phyloP scores from a whole-genome alignment of 148 eudicot genomes.

The Fagopyrum homotropicum region DNA sequence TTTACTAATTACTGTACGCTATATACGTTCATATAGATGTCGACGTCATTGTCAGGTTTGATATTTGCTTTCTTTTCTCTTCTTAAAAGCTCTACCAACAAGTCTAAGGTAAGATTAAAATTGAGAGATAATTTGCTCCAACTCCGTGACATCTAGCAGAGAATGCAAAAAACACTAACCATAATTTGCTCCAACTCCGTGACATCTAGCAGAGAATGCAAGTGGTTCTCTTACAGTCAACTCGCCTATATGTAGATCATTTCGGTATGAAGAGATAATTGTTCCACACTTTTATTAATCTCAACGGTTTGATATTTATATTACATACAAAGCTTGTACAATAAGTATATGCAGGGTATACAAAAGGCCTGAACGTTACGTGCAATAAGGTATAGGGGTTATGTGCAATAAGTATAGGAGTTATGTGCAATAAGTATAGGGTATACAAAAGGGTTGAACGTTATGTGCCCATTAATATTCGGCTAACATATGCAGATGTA shows the following conservation, averaged over 20 bases:
- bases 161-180: slow-evolving; percentile 31
- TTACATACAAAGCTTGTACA: too few relatives aligned
- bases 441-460: too few relatives aligned
- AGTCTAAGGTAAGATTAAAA: slow-evolving; percentile 18
- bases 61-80: slow-evolving; percentile 23
- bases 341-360: too few relatives aligned
- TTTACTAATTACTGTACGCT: too few relatives aligned
- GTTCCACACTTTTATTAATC: too few relatives aligned
- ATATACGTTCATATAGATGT: slow-evolving; percentile 37
- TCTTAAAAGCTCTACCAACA: slow-evolving; percentile 36
- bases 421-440: too few relatives aligned
- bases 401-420: too few relatives aligned
- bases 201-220: slow-evolving; percentile 41
- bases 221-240: slow-evolving; percentile 48
- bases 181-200: slow-evolving; percentile 37
- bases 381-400: too few relatives aligned
- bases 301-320: too few relatives aligned
- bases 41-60: slow-evolving; percentile 26
- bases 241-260: slow-evolving; percentile 45
- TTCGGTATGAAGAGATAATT: not conserved
- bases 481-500: not conserved
- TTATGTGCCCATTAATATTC: too few relatives aligned
- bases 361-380: too few relatives aligned
- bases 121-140: slow-evolving; percentile 15
- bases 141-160: slow-evolving; percentile 46